Conservation (phyloP, 805 yeast genomes). For the Phaffomyces opuntiae region DNA sequence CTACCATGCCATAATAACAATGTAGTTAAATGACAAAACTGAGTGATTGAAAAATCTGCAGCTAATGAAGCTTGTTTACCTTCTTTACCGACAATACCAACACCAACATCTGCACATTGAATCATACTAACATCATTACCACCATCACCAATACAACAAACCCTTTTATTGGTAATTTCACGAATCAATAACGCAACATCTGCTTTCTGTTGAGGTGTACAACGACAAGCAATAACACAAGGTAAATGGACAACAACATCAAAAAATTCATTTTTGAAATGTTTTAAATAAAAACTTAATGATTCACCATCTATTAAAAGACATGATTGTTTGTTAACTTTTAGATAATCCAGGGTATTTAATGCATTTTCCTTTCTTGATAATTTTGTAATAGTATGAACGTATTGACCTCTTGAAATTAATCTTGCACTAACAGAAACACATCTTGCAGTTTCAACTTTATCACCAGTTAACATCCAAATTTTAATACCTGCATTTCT, state of each 20-base stretch:
- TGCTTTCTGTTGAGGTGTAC: slow-evolving; percentile 98
- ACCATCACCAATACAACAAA: slow-evolving; percentile 98
- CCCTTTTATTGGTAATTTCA: slow-evolving; percentile 75
- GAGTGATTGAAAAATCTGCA: slow-evolving; percentile 92
- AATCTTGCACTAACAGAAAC: slow-evolving; percentile 94
- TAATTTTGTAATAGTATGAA: slow-evolving; percentile 75
- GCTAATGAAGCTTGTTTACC: slow-evolving; percentile 97
- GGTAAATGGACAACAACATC: slow-evolving; percentile 73
- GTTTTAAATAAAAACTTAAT: slow-evolving; percentile 56
- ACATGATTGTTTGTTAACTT: slow-evolving; percentile 54
- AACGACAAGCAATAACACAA: slow-evolving; percentile 95
- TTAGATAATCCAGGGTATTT: slow-evolving; percentile 66
- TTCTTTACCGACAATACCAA: slow-evolving; percentile 98
- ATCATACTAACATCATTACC: slow-evolving; percentile 99
- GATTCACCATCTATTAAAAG: slow-evolving; percentile 93
- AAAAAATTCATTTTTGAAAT: slow-evolving; percentile 67
- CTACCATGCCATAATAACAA: slow-evolving; percentile 96
- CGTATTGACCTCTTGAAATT: slow-evolving; percentile 88
- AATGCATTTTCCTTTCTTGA: slow-evolving; percentile 54
- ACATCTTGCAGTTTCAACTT: slow-evolving; percentile 97
- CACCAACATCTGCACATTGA: slow-evolving; percentile 98
- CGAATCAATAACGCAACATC: slow-evolving; percentile 83
- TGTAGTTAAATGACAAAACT: slow-evolving; percentile 83
- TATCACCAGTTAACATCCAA: slow-evolving; percentile 99
- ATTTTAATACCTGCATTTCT: slow-evolving; percentile 96